Evolutionary conservation across 1,139 yeast species (phyloP), one percentile per base, ranked within the genome.

Genomic region (Taphrina confusa): DNA sequence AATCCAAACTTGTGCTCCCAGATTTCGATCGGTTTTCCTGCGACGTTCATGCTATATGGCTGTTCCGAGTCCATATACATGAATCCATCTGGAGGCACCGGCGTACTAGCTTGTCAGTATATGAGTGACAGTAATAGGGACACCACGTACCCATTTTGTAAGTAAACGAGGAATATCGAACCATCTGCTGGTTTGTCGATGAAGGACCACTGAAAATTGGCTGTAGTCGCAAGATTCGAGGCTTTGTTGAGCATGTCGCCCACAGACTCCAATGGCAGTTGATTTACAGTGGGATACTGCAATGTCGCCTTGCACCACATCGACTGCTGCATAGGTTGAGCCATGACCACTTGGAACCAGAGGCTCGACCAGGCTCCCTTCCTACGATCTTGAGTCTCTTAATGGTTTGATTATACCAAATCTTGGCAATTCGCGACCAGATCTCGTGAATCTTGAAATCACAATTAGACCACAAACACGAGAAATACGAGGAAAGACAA

Each of bases 191-290:
- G 64, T 14, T 56, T 52, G 33, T 62, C 64, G 22, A 62, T 61
- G 33, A 45, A 52, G 11, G 55, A 47, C 64, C 64, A 62, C n/a
- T 57, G 60, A 36, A 62, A 62, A 11, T 65, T 34, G 25, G 57
- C 63, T 20, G 57, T 42, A 9, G 45, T 34, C 16, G 52, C 44
- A 1, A 62, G 39, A 9, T 40, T 47, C 5, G 64, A 28, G 6
- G 61, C 64, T 49, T 62, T 61, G 34, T 37, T 33, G 37, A 62
- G 60, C 61, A 62, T 62, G n/a, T 62, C 64, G 18, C 57, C 61
- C 16, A 61, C 60, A 2, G 64, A 52, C 18, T 57, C 61, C 23
- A 56, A 51, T 18, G 61, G 51, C 28, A 62, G 50, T 25, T 62
- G 62, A 16, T 31, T 45, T 16, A 58, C 57, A 4, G 61, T 51